Evolutionary conservation across 2,329 filamentous ascomycete genomes (phyloP), one percentile per base, ranked within the genome.

Genomic region (Phaeoacremonium minimum): DNA sequence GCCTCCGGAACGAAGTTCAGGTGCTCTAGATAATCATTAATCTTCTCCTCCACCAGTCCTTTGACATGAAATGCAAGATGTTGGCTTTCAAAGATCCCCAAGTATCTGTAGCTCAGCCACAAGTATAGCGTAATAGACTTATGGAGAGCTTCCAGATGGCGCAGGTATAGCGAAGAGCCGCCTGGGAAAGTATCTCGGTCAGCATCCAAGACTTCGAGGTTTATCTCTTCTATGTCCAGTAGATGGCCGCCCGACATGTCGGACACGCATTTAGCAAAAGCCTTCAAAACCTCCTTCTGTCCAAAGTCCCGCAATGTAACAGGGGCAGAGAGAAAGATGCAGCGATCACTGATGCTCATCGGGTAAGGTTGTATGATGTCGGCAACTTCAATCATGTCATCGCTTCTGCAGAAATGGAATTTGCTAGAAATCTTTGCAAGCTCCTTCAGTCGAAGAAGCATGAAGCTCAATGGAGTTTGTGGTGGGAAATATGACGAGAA

Each of bases 91-190:
- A 96, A 95, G 34, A 94, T 73, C 33, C 87, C 86, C 4, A 80
- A 72, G 58, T 91, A 95, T 6, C 91, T 83, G 60, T 91, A 97
- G 49, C 86, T 91, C 13, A 98, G 71, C 93, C 93, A 98, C 3
- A 95, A 72, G 55, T 97, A 98, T 32, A 90, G 66, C 30, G 91
- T 87, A 26, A 98, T 67, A 18, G 79, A 71, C 50, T 87, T 86
- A 64, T 98, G 93, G 13, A 98, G 70, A 4, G 66, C 58, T 57
- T 98, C 93, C 15, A 97, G 67, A 7, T 69, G 62, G 37, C 68
- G 66, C 9, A 98, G 69, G 46, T 88, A 87, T 0, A 66, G 57
- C 36, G 72, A 63, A 12, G 60, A 56, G 1, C 56, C 56, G 1
- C 61, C 56, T 1, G 63, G 51, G 17, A 50, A 57, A 7, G 59